Evolutionary conservation across 2,329 filamentous ascomycete species (phyloP).

Genomic region (Cercospora zeina): DNA sequence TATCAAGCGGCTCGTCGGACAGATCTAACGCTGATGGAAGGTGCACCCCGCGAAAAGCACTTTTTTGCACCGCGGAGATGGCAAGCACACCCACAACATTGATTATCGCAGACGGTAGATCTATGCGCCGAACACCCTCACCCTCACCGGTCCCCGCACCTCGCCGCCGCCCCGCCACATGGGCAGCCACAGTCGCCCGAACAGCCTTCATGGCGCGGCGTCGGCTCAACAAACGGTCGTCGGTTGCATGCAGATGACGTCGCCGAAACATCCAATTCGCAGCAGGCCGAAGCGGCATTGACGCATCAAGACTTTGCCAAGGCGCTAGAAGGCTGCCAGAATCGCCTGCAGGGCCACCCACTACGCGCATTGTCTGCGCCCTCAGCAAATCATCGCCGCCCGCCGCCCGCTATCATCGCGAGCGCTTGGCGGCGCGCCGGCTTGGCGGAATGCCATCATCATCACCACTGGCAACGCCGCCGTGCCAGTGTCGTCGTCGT

Average conservation of each 20-base stretch:
- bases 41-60: neutral
- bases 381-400: conserved; percentile 7
- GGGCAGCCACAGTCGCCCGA: neutral
- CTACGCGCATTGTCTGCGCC: neutral
- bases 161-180: neutral
- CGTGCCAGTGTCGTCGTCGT: neutral
- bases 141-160: too few relatives aligned
- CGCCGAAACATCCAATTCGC: neutral
- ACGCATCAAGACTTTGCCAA: conserved; percentile 2
- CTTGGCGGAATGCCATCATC: conserved; percentile 4
- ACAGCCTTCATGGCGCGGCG: neutral
- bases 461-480: neutral
- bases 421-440: conserved; percentile 1
- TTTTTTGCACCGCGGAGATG: too few relatives aligned
- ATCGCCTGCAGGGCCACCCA: neutral
- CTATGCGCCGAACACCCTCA: too few relatives aligned
- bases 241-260: neutral
- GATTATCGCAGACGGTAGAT: too few relatives aligned
- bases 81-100: too few relatives aligned
- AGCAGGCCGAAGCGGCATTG: neutral
- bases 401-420: conserved; percentile 11
- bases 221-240: neutral
- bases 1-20: neutral
- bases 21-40: too few relatives aligned
- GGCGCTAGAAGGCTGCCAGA: conserved; percentile 2